Evolutionary conservation across 352 stramenopile species (phyloP).

Genomic region (Globisporangium solare): DNA sequence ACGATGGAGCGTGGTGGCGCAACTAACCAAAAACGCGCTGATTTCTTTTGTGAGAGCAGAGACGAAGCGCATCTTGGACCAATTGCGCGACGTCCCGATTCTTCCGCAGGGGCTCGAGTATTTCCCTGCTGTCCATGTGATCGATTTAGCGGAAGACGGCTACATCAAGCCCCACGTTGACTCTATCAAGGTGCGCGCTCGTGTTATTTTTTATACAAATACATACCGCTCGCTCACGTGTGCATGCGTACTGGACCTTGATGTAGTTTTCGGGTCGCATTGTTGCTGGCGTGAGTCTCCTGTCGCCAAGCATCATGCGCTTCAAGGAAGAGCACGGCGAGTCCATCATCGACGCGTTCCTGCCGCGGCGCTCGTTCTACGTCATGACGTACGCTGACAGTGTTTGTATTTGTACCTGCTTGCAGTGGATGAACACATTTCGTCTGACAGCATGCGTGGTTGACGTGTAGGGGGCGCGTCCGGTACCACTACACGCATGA

Average conservation of each 20-base stretch:
- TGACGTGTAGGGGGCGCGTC: conserved; percentile 41
- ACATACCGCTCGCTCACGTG: neutral
- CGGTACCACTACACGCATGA: conserved; percentile 87
- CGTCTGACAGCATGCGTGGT: too few species aligned
- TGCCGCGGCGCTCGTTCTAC: conserved; percentile 80
- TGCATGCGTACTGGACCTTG: neutral
- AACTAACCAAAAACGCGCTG: neutral
- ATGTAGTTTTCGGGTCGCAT: conserved; percentile 73
- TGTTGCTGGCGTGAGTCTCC: conserved; percentile 67
- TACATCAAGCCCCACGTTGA: conserved; percentile 87
- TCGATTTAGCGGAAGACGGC: conserved; percentile 73
- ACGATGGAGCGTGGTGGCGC: too few species aligned
- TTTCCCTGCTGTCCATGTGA: conserved; percentile 76
- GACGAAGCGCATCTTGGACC: conserved; percentile 56
- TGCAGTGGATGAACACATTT: too few species aligned
- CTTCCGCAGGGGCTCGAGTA: conserved; percentile 61
- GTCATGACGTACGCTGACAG: conserved; percentile 68
- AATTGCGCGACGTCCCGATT: conserved; percentile 50
- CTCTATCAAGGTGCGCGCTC: conserved; percentile 56
- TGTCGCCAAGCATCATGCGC: conserved; percentile 81
- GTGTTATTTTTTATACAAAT: neutral
- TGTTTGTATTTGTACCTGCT: neutral
- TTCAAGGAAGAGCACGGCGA: conserved; percentile 79
- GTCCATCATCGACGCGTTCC: conserved; percentile 57
- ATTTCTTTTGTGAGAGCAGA: conserved; percentile 23